A percentile compares a stretch with the other conserved stretches of the same genome.
Conservation (phyloP, 139 green algal genomes). For the Picochlorum sp. region DNA sequence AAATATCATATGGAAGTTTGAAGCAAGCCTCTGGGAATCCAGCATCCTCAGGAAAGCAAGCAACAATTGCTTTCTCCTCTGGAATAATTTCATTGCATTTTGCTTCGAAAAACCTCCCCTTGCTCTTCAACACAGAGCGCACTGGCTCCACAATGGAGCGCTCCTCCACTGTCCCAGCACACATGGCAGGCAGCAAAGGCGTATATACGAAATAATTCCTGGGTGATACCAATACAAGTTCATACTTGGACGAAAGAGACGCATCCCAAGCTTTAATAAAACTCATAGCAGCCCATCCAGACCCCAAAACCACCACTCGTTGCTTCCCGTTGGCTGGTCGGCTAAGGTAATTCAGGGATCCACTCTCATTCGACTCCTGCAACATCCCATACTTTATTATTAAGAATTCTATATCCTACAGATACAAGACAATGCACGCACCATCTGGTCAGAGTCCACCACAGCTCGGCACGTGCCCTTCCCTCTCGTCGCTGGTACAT, state of each 20-base stretch:
- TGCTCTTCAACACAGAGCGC: slow-evolving; percentile 32
- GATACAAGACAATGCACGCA: background rate
- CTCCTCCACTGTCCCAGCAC: slow-evolving; percentile 82
- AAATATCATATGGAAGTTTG: slow-evolving; percentile 74
- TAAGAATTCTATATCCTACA: background rate
- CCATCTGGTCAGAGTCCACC: too few species aligned
- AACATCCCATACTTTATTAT: background rate
- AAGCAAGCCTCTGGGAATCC: slow-evolving; percentile 75
- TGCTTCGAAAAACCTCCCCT: slow-evolving; percentile 84
- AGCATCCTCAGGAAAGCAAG: slow-evolving; percentile 75
- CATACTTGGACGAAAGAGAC: slow-evolving; percentile 27
- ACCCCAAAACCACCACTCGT: slow-evolving; percentile 76
- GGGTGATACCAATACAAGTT: slow-evolving; percentile 41
- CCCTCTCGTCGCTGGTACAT: too few species aligned
- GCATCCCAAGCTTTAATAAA: slow-evolving; percentile 67
- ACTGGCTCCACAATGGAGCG: slow-evolving; percentile 90
- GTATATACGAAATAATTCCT: slow-evolving; percentile 99
- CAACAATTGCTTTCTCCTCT: slow-evolving; percentile 59
- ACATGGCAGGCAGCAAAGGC: slow-evolving; percentile 82
- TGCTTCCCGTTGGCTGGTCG: slow-evolving; percentile 24
- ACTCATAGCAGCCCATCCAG: slow-evolving; percentile 74
- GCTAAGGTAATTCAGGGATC: background rate
- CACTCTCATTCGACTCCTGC: background rate
- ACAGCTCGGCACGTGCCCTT: too few species aligned
- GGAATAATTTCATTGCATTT: slow-evolving; percentile 69